Evolutionary conservation across 2,329 filamentous ascomycete species (phyloP), one percentile per base, ranked within the genome.

Genomic region (Moelleriella libera): DNA sequence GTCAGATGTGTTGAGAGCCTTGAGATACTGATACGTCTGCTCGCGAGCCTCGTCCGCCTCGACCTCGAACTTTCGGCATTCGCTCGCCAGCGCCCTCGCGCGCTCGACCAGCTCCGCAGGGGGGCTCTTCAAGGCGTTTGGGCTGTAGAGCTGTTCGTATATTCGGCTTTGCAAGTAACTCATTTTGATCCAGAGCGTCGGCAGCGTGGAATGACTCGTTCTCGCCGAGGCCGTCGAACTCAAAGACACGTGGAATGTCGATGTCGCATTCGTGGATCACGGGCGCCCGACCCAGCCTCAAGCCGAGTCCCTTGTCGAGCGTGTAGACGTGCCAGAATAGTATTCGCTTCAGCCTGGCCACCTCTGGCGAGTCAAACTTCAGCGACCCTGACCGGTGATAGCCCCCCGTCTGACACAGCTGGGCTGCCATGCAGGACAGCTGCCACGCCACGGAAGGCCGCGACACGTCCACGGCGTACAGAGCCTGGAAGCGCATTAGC

Each of bases 371-470:
- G 45, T 67, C 63, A 39, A 61, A 53, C 10, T 60, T 60, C 32
- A 63, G 57, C 3, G 55, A 58, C 40, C 61, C 62, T 10, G 58
- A 55, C 45, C 75, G 70, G 56, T 83, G 80, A 50, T 78, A 81
- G 3, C 80, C 80, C 4, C 82, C 70, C 0, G 74, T 75, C 54
- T 80, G 76, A 52, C 77, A 81, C 46, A 84, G 66, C 46, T 75
- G 70, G 10, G 74, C 72, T 0, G 79, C 80, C 14, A 71, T 70
- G 6, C 72, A 75, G 29, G 72, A 74, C 14, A 83, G 63, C n/a
- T 77, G 74, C 73, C 78, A 81, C n/a, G 76, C 76, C 4, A 83
- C 68, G 0, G 76, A 78, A 1, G 78, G 76, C 40, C 77, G 75
- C 4, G 77, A 79, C 11, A 74, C 68, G 51, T 83, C 78, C 44